Evolutionary conservation across 1,284 basidiomycete species (phyloP), one percentile per base, ranked within the genome.

Genomic region (Takashimella koratensis): DNA sequence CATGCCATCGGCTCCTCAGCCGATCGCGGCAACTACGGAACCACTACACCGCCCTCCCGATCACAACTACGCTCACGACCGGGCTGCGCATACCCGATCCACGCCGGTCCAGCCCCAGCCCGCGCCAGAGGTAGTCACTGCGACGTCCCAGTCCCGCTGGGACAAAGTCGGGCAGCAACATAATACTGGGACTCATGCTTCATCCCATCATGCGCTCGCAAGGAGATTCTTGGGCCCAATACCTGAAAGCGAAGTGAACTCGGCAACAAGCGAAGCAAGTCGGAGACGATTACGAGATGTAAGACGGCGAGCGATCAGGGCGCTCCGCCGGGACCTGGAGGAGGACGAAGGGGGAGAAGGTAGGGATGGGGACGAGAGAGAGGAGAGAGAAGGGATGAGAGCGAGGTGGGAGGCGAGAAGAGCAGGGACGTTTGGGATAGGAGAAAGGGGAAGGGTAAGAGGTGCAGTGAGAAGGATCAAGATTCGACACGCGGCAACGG

Each of bases 201-300:
- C 23, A 5, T 43, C 47, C 0, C n/a, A 19, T 1, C 70, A 72
- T 58, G 56, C 64, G 46, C 56, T 68, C 5, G 59, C 62, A 13
- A 60, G 74, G 4, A 61, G 71, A 4, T 74, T 74, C 54, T 57
- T 74, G 2, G 73, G 73, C 2, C 67, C 65, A 4, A 64, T 74
- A 41, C 74, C 74, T 1, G 59, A 65, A 24, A 57, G 54, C 22
- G 56, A 64, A 1, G 51, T 57, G 13, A 64, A 67, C 48, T 63
- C 62, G 2, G 48, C 51, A 3, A 57, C 65, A 21, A 58, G 54
- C 0, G 39, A 57, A n/a, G 63, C 62, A 30, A 62, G 57, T 23
- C 56, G 60, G 26, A 11, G 54, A n/a, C 44, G 51, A 3, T 51
- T 70, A 3, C 47, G 51, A 8, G 47, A 59, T 4, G 23, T 70